Evolutionary conservation across 257 asterid species (phyloP).

Genomic region (Forsythia viridissima): DNA sequence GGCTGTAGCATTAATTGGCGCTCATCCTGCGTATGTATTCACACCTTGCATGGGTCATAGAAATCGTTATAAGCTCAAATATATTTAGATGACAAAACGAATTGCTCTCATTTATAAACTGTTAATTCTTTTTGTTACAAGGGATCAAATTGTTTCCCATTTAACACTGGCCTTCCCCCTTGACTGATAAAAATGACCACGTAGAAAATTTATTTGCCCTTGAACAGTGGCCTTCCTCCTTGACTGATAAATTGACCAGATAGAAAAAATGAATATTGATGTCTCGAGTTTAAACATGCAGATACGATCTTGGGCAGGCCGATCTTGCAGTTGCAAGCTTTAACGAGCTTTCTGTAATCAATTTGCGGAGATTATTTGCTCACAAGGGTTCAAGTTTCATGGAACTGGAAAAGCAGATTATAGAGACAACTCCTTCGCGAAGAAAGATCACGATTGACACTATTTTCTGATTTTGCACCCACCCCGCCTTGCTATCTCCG

Average conservation of each 20-base stretch:
- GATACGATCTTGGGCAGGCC: constrained; percentile 86
- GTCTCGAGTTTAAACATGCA: constrained; percentile 28
- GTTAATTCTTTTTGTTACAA: not conserved
- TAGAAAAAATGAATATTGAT: not conserved
- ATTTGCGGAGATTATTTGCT: constrained; percentile 83
- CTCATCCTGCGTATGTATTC: constrained; percentile 89
- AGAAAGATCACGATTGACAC: constrained; percentile 90
- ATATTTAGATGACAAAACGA: not conserved
- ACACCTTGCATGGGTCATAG: not conserved
- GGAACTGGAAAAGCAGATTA: constrained; percentile 86
- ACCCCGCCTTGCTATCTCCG: not conserved
- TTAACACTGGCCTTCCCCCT: too few relatives aligned
- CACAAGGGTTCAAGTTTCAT: constrained; percentile 81
- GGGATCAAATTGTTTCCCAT: not conserved
- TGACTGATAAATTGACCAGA: too few relatives aligned
- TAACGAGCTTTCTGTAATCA: constrained; percentile 85
- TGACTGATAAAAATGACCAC: too few relatives aligned
- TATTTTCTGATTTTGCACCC: constrained; percentile 47
- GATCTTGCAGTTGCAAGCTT: constrained; percentile 83
- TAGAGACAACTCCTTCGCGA: constrained; percentile 64
- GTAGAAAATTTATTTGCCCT: too few relatives aligned
- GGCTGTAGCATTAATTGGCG: constrained; percentile 92
- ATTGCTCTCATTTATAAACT: not conserved
- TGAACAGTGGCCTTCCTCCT: too few relatives aligned
- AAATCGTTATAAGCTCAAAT: not conserved